Conservation (phyloP, 2,329 filamentous ascomycete species). For the Ophiostoma sp. region DNA sequence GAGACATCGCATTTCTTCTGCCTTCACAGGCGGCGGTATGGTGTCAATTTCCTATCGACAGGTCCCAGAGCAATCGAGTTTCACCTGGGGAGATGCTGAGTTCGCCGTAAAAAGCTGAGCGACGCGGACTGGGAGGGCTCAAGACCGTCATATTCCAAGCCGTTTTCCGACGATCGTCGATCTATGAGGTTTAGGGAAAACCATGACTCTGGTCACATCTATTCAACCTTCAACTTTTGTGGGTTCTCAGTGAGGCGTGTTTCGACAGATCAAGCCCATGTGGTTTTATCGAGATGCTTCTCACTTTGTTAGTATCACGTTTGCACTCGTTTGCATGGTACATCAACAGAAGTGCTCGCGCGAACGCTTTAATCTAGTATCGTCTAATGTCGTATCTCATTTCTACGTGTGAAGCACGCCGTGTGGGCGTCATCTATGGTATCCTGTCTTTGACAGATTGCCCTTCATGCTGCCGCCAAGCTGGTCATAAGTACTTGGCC, state of each 20-base stretch:
- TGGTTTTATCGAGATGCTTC: neutral
- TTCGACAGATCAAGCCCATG: neutral
- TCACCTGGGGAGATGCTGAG: slow-evolving; percentile 57
- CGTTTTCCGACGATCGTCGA: slow-evolving; percentile 86
- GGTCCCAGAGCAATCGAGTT: slow-evolving; percentile 76
- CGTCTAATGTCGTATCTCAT: neutral
- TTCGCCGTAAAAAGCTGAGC: slow-evolving; percentile 69
- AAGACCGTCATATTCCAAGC: slow-evolving; percentile 85
- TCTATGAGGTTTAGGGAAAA: slow-evolving; percentile 85
- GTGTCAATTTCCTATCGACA: slow-evolving; percentile 94
- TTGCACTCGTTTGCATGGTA: neutral
- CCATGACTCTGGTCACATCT: slow-evolving; percentile 74
- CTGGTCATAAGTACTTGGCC: slow-evolving; percentile 21
- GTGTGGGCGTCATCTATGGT: neutral
- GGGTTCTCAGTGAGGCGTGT: neutral
- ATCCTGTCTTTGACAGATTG: neutral
- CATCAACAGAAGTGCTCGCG: neutral
- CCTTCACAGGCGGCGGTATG: slow-evolving; percentile 47
- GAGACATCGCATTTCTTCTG: slow-evolving; percentile 65
- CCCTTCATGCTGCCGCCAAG: neutral
- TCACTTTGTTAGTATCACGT: neutral
- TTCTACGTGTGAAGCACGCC: neutral
- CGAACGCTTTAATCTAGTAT: too few species aligned
- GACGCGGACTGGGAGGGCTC: slow-evolving; percentile 56
- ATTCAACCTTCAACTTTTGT: neutral